These are phyloP conservation scores for Aquilaria yunnanensis DNA, from an alignment of 345 rosid genomes.

Conservation along the genomic window DNA sequence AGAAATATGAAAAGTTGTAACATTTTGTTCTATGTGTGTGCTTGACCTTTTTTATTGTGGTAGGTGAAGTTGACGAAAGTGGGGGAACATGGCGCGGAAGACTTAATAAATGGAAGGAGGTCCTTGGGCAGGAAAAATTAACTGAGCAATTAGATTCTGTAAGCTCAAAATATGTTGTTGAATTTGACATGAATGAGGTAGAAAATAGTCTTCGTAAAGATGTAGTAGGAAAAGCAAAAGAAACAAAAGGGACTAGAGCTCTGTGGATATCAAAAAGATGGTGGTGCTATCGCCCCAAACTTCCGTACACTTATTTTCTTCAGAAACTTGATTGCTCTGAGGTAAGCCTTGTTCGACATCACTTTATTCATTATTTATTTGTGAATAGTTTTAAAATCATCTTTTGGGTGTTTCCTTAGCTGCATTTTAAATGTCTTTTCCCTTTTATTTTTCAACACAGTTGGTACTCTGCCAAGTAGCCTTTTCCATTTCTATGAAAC, in stretches of 20 bases:
- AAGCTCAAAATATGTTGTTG: slow-evolving; percentile 74
- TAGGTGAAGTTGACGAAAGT: slow-evolving; percentile 42
- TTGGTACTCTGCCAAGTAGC: too few species aligned
- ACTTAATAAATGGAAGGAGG: slow-evolving; percentile 64
- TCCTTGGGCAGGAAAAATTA: slow-evolving; percentile 59
- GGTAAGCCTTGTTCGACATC: slow-evolving; percentile 29
- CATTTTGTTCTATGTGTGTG: not conserved
- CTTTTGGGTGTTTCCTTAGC: not conserved
- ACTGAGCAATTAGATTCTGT: slow-evolving; percentile 55
- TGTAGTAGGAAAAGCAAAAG: slow-evolving; percentile 52
- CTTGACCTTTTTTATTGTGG: slow-evolving; percentile 13
- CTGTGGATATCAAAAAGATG: slow-evolving; percentile 97
- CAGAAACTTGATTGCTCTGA: slow-evolving; percentile 88
- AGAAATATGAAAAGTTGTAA: too few species aligned
- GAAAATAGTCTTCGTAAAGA: slow-evolving; percentile 91
- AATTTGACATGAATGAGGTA: slow-evolving; percentile 95
- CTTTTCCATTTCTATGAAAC: too few species aligned
- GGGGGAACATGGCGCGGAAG: slow-evolving; percentile 71
- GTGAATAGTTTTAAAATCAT: not conserved
- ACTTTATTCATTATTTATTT: not conserved
- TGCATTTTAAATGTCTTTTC: not conserved
- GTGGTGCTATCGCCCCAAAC: slow-evolving; percentile 96
- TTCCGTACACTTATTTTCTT: slow-evolving; percentile 89
- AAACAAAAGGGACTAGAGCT: slow-evolving; percentile 65
- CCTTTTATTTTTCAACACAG: not conserved